A percentile compares a stretch with the other conserved stretches of the same genome.
These are phyloP conservation scores for Toxoplasma gondii DNA, from an alignment of 169 alveolate genomes.

Conservation along the genomic window DNA sequence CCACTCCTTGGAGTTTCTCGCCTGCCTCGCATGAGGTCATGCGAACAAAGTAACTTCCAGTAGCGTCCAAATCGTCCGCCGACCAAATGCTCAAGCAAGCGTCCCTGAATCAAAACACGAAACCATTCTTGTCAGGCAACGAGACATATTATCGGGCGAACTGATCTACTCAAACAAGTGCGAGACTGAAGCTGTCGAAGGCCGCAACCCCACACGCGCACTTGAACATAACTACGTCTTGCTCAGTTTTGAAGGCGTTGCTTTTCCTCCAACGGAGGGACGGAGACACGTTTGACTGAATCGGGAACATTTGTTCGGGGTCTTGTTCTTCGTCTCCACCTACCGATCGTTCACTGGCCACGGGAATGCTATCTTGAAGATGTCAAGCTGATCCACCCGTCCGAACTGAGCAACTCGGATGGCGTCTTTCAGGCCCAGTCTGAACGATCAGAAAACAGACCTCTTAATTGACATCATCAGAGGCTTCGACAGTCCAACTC, in stretches of 20 bases:
- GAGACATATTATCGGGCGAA: too few species aligned
- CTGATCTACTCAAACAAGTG: neutral
- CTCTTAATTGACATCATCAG: neutral
- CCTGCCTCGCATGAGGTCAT: slow-evolving; percentile 36
- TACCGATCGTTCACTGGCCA: slow-evolving; percentile 50
- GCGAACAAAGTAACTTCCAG: slow-evolving; percentile 42
- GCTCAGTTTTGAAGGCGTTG: too few species aligned
- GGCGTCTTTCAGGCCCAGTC: slow-evolving; percentile 19
- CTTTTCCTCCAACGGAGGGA: too few species aligned
- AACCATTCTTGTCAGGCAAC: neutral
- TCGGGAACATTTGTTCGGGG: too few species aligned
- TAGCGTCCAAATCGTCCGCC: slow-evolving; percentile 46
- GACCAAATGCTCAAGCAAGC: slow-evolving; percentile 43
- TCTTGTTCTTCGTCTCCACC: neutral
- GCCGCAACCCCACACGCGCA: too few species aligned
- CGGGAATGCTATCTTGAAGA: slow-evolving; percentile 30
- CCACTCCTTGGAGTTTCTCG: slow-evolving; percentile 7
- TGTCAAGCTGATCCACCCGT: slow-evolving; percentile 44
- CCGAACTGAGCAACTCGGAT: slow-evolving; percentile 19
- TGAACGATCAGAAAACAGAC: neutral
- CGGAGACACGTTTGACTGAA: too few species aligned
- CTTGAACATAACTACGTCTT: too few species aligned
- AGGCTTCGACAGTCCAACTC: neutral
- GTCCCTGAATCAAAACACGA: slow-evolving; percentile 12
- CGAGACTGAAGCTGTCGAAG: neutral